Evolutionary conservation across 2,329 filamentous ascomycete species (phyloP), one percentile per base, ranked within the genome.

Genomic region (Sporothrix variecibatus): DNA sequence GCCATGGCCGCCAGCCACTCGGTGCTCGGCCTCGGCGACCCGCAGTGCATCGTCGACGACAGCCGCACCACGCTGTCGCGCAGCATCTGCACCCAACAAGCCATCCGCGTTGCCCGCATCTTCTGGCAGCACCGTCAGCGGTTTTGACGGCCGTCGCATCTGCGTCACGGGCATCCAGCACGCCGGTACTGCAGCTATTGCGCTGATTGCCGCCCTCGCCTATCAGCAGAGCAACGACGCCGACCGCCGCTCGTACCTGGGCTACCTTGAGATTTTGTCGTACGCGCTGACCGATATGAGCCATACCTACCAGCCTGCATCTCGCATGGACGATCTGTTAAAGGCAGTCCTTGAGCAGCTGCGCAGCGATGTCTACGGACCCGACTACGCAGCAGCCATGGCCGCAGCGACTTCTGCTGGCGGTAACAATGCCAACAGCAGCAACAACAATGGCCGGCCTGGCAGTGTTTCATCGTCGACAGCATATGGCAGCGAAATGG

Each of bases 121-220:
- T 88, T 88, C 77, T 87, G 85, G 85, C 86, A 87, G 75, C 86
- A 88, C 76, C 82, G 86, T 0, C 85, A 87, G 78, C 82, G 85
- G 2, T 87, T 87, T 87, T 71, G 84, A 87, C 72, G 85, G 85
- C 1, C 84, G 83, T 73, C 86, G 86, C 73, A 87, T 87, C 26
- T 85, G 85, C 31, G 81, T 86, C 34, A 85, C 85, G 0, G 85
- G 84, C 1, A 82, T 88, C 67, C 87, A 88, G 76, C 87, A 89
- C 79, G 84, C 86, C 38, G 87, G 86, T 2, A 88, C 86, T 1
- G 86, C 87, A 11, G 86, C 86, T 3, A 86, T 86, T 1, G 87
- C 87, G 0, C 80, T 89, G 53, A 84, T 89, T 51, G 87, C 87
- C 2, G 87, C 86, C 0, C 79, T 85, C 5, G 81, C 83, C 2